These are phyloP conservation scores for Solanum sejunctum DNA, from an alignment of 257 asterid species.

Conservation along the genomic window DNA sequence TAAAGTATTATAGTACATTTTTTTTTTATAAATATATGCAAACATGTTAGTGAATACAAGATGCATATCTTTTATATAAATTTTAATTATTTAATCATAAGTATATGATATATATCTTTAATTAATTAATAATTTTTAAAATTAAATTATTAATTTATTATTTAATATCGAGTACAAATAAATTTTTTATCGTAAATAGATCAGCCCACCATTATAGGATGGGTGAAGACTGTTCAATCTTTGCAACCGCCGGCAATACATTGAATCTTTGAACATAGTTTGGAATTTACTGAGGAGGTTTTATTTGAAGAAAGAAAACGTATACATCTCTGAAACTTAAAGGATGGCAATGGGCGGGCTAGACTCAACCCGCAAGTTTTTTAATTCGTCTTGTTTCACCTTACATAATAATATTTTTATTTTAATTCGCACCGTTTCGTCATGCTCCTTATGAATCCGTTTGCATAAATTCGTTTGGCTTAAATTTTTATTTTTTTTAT, in stretches of 20 bases:
- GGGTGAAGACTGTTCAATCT: conserved; percentile 1
- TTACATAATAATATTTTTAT: too few species aligned
- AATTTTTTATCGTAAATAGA: background rate
- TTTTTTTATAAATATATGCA: background rate
- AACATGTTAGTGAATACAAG: background rate
- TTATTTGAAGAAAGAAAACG: background rate
- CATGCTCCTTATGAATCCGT: too few species aligned
- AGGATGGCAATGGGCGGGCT: too few species aligned
- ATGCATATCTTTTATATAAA: background rate
- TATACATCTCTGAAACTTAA: background rate
- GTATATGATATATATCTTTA: background rate
- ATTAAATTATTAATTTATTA: background rate
- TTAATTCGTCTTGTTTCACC: too few species aligned
- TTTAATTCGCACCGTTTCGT: too few species aligned
- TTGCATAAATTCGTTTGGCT: too few species aligned
- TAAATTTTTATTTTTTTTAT: too few species aligned
- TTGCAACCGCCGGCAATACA: conserved; percentile 12
- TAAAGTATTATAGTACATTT: too few species aligned
- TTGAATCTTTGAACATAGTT: background rate
- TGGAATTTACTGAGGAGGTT: background rate
- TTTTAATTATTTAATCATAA: background rate
- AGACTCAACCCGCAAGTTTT: too few species aligned
- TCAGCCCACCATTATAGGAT: background rate
- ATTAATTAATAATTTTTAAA: background rate
- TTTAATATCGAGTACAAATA: background rate